Conservation (phyloP, 371 early-diverging fungal genomes). For the Neoconidiobolus thromboides region DNA sequence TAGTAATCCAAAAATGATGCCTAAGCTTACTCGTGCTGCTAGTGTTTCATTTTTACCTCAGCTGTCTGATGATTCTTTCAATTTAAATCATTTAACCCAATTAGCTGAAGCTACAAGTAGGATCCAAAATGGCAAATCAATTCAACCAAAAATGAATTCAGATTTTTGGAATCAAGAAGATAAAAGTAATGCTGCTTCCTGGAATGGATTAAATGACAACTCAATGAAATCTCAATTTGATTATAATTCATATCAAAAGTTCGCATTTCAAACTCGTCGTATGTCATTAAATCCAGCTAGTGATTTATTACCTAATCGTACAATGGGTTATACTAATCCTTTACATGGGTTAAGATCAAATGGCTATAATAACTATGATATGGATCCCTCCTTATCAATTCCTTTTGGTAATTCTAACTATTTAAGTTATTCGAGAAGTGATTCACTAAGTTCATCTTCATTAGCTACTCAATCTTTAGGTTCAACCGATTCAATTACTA, state of each 20-base stretch:
- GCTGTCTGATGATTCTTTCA: not conserved
- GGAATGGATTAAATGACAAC: not conserved
- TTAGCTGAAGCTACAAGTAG: not conserved
- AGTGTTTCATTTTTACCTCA: slow-evolving; percentile 2
- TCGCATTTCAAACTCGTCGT: not conserved
- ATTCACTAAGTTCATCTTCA: not conserved
- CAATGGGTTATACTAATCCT: not conserved
- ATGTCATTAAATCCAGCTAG: slow-evolving; percentile 1
- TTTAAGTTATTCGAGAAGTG: not conserved
- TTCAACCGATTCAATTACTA: not conserved
- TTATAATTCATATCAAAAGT: not conserved
- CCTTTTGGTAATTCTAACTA: not conserved
- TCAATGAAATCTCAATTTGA: not conserved
- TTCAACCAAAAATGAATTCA: not conserved
- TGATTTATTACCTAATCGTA: not conserved
- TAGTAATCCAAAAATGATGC: not conserved
- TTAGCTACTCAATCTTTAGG: not conserved
- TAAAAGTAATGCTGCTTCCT: not conserved
- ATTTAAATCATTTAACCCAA: not conserved
- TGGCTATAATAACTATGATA: not conserved
- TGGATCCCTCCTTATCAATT: not conserved
- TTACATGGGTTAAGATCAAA: not conserved
- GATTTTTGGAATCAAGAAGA: not conserved
- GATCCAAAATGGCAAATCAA: not conserved
- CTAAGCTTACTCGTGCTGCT: not conserved